A percentile compares a stretch with the other conserved stretches of the same genome.
Evolutionary conservation across 345 rosid species (phyloP).

Genomic region (Rhodamnia rubescens): DNA sequence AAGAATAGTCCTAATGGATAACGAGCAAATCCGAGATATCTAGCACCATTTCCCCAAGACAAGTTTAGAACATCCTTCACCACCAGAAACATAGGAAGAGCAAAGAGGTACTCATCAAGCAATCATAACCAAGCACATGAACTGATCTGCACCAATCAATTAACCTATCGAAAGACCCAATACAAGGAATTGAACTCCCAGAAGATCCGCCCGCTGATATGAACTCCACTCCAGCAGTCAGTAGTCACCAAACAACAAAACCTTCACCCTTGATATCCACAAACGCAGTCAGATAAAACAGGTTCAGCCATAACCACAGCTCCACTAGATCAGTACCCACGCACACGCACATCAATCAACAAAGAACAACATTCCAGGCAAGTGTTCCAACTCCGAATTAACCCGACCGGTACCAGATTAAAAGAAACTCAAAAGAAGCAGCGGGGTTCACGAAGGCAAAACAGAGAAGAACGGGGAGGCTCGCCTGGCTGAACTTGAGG

Average conservation of each 20-base stretch:
- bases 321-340: not conserved
- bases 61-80: not conserved
- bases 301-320: not conserved
- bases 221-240: not conserved
- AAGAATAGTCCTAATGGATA: not conserved
- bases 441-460: not conserved
- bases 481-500: conserved; percentile 94
- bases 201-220: not conserved
- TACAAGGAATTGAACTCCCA: not conserved
- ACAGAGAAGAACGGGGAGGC: not conserved
- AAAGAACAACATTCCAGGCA: not conserved
- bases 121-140: not conserved
- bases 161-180: not conserved
- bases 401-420: not conserved
- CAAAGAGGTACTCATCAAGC: not conserved
- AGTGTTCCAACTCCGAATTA: not conserved
- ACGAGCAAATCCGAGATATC: not conserved
- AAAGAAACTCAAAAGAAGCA: not conserved
- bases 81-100: not conserved
- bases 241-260: not conserved
- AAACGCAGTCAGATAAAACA: not conserved
- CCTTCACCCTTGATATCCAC: not conserved
- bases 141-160: not conserved
- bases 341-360: not conserved
- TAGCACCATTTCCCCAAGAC: not conserved